Evolutionary conservation across 2,329 filamentous ascomycete genomes (phyloP).

Genomic region (Chaetomiaceae sp.): DNA sequence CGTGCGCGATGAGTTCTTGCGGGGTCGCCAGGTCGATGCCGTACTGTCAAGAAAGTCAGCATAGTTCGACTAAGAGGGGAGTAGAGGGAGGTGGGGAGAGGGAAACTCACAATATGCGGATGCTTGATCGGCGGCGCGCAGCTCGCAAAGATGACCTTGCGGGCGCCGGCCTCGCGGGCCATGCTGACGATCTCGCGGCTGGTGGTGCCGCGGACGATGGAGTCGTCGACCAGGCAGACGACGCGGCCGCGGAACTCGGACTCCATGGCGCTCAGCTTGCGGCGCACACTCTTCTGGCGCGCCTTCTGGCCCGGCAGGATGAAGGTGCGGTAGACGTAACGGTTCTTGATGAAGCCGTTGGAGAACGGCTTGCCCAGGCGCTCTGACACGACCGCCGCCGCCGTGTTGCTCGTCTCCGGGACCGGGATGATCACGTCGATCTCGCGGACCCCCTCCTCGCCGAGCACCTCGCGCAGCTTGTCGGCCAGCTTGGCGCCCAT

Average conservation of each 20-base stretch:
- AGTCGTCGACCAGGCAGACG: slow-evolving; percentile 82
- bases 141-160: slow-evolving; percentile 74
- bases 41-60: slow-evolving; percentile 27
- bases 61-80: not conserved
- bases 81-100: not conserved
- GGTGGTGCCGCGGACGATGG: slow-evolving; percentile 81
- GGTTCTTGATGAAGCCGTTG: slow-evolving; percentile 82
- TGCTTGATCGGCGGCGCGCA: slow-evolving; percentile 79
- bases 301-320: slow-evolving; percentile 65
- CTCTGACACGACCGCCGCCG: slow-evolving; percentile 70
- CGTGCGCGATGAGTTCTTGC: slow-evolving; percentile 37
- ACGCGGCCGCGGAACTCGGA: slow-evolving; percentile 76
- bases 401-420: slow-evolving; percentile 66
- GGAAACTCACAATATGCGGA: slow-evolving; percentile 69
- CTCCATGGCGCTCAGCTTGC: slow-evolving; percentile 82
- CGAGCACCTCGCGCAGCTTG: slow-evolving; percentile 61
- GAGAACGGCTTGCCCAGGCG: slow-evolving; percentile 69
- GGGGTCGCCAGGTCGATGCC: slow-evolving; percentile 44
- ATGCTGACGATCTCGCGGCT: slow-evolving; percentile 62
- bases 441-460: slow-evolving; percentile 61
- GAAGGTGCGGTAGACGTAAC: slow-evolving; percentile 78
- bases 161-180: slow-evolving; percentile 77
- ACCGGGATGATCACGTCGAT: slow-evolving; percentile 84
- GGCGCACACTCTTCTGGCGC: slow-evolving; percentile 77
- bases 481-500: slow-evolving; percentile 81